Evolutionary conservation across 345 rosid species (phyloP), one percentile per base, ranked within the genome.

Genomic region (Brassica carinata): DNA sequence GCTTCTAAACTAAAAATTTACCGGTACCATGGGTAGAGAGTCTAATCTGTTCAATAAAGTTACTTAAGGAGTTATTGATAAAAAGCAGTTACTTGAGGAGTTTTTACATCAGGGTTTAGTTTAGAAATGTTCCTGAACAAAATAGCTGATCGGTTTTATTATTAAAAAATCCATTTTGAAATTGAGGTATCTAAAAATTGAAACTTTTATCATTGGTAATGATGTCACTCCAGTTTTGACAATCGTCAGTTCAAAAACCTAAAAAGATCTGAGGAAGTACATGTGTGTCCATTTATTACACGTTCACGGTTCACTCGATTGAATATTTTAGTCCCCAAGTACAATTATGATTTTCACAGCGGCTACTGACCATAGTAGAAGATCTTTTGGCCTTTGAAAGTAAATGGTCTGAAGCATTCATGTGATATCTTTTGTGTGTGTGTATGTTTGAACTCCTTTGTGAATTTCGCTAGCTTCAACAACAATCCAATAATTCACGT

Each of bases 221-320:
- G 72, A 78, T 72, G 62, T 58, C n/a, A 8, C 29, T 66, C 58
- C 51, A 71, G 11, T n/a, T 15, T 23, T 57, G 74, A 79, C 26
- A 66, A 61, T 38, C 19, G 40, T 67, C 63, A 67, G 31, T 23
- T 23, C 26, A 3, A 26, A 27, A 51, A 23, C 26, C 11, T 59
- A 9, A 51, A 68, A 61, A 62, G 36, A 74, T 79, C 62, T 45
- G 36, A 17, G 69, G 18, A 58, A 67, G 59, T 75, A 63, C 71
- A 75, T 63, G 78, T 62, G 66, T 51, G 59, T 80, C 79, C 26
- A 64, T 63, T 63, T 62, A 15, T n/a, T 69, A 74, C 66, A 74
- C 79, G 48, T 69, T 74, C 75, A 80, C 17, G 45, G 71, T 69
- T 48, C 71, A 74, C 71, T 68, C 33, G 75, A 74, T 74, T 80